phyloP scores from a whole-genome alignment of 352 stramenopile genomes.

The Pelagophyceae sp. region DNA sequence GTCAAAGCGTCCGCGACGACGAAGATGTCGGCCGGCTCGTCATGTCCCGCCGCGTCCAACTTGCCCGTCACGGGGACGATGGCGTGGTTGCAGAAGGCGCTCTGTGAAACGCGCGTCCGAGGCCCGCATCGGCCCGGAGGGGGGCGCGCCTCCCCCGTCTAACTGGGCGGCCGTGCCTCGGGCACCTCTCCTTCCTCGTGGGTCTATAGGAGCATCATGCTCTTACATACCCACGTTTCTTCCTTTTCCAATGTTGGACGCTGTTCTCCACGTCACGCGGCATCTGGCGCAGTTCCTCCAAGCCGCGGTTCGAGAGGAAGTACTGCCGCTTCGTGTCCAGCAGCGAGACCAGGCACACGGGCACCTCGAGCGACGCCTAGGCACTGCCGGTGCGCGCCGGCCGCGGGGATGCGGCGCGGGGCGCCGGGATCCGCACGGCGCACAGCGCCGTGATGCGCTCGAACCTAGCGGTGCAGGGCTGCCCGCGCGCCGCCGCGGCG shows the following conservation, averaged over 20 bases:
- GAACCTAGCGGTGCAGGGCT: slow-evolving; percentile 29
- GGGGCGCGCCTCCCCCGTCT: no score
- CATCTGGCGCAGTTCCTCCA: slow-evolving; percentile 43
- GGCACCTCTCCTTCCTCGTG: no score
- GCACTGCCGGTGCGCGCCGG: neutral
- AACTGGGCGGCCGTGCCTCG: no score
- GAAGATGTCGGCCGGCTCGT: slow-evolving; percentile 31
- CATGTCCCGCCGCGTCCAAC: neutral
- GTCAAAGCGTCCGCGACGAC: slow-evolving; percentile 72
- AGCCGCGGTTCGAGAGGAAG: slow-evolving; percentile 69
- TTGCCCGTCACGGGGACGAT: slow-evolving; percentile 32
- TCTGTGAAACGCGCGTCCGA: no score
- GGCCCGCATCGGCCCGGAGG: no score
- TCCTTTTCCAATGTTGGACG: no score
- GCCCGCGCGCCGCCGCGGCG: no score
- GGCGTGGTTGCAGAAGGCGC: slow-evolving; percentile 55
- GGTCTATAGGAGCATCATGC: no score
- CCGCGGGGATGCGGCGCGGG: no score
- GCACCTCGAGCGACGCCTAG: slow-evolving; percentile 42
- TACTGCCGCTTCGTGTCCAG: slow-evolving; percentile 85
- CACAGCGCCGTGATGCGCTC: slow-evolving; percentile 46
- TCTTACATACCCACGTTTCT: no score
- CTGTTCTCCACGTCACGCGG: slow-evolving; percentile 42
- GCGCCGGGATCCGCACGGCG: neutral
- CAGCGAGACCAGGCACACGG: slow-evolving; percentile 54